Conservation (phyloP, 2,329 filamentous ascomycete genomes). For the Penicillium sp. region DNA sequence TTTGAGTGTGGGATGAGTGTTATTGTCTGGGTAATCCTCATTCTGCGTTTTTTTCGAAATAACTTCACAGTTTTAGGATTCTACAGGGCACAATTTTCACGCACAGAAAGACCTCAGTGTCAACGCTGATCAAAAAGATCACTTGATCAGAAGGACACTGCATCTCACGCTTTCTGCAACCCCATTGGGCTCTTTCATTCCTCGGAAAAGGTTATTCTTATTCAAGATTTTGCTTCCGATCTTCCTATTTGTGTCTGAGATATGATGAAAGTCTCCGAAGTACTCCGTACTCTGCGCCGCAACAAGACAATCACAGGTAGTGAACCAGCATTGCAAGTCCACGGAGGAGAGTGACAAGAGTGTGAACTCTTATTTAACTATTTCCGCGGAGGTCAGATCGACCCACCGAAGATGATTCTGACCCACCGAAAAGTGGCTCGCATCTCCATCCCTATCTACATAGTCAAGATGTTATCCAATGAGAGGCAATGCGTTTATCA, state of each 20-base stretch:
- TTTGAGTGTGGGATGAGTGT: neutral
- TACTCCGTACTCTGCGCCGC: slow-evolving; percentile 3
- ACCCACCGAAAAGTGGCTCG: slow-evolving; percentile 11
- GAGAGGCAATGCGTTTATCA: slow-evolving; percentile 30
- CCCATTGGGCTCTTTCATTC: neutral
- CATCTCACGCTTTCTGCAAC: neutral
- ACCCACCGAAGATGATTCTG: slow-evolving; percentile 2
- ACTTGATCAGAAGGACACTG: neutral
- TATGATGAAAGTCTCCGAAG: neutral
- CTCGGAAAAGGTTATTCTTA: neutral
- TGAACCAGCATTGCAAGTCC: neutral
- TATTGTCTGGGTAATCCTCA: neutral
- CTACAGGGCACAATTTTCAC: neutral
- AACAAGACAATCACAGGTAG: neutral
- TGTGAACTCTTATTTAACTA: slow-evolving; percentile 17
- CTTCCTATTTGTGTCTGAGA: neutral
- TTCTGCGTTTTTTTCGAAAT: neutral
- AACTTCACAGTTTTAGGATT: neutral
- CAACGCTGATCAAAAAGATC: neutral
- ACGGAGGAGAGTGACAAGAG: neutral
- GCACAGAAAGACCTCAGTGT: neutral
- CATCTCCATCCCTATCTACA: slow-evolving; percentile 21
- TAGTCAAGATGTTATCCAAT: slow-evolving; percentile 24
- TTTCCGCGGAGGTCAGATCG: slow-evolving; percentile 29
- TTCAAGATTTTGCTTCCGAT: neutral